These are phyloP conservation scores for Venturiaceae sp. DNA, from an alignment of 2,329 filamentous ascomycete genomes.

Conservation along the genomic window DNA sequence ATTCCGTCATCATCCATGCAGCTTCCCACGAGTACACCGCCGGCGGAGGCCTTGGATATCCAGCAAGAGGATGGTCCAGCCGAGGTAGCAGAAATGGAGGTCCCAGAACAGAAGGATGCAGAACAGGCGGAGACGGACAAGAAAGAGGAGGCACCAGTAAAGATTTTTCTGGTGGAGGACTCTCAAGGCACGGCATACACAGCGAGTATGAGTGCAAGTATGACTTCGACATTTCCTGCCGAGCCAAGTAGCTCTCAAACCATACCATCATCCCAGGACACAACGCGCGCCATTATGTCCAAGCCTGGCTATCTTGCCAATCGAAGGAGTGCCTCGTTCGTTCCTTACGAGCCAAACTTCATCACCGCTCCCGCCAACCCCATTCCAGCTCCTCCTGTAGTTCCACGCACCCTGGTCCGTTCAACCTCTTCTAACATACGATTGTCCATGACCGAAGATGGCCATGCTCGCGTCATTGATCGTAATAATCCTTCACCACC, in stretches of 20 bases:
- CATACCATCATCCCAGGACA: not conserved
- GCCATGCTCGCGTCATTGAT: constrained; percentile 74
- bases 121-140: not conserved
- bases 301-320: constrained; percentile 33
- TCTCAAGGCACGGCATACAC: not conserved
- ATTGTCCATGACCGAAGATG: constrained; percentile 76
- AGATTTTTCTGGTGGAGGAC: not conserved
- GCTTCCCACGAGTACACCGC: constrained; percentile 12
- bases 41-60: not conserved
- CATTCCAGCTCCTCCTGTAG: constrained; percentile 14
- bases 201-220: no score
- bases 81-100: not conserved
- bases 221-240: not conserved
- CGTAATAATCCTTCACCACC: constrained; percentile 60
- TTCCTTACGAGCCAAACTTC: constrained; percentile 18
- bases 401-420: not conserved
- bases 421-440: constrained; percentile 48
- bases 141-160: not conserved
- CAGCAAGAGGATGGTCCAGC: not conserved
- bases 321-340: constrained; percentile 32
- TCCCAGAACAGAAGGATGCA: not conserved
- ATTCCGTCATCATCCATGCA: constrained; percentile 30
- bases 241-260: not conserved
- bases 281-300: not conserved
- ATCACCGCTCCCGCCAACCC: constrained; percentile 17